A percentile compares a stretch with the other conserved stretches of the same genome.
These are phyloP conservation scores for Podila clonocystis DNA, from an alignment of 192 early-diverging fungal species.

Conservation along the genomic window DNA sequence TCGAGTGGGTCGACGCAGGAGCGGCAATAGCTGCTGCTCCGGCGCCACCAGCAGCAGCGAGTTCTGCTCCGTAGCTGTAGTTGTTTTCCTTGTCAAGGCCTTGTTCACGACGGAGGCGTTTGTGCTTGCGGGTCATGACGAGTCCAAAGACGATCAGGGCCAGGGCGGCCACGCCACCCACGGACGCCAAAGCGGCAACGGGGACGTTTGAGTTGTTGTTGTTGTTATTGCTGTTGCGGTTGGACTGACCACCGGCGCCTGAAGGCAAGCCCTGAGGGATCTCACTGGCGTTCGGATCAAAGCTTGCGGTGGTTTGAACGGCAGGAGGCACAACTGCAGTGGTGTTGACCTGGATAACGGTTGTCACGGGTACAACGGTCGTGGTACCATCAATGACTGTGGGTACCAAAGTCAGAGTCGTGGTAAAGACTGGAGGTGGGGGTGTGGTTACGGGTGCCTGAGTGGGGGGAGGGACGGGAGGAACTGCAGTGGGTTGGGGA, in stretches of 20 bases:
- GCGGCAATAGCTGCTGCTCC: conserved; percentile 5
- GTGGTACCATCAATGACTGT: conserved; percentile 36
- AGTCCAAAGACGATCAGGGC: conserved; percentile 48
- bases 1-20: not conserved
- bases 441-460: not conserved
- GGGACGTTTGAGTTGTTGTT: conserved; percentile 17
- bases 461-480: not conserved
- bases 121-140: conserved; percentile 30
- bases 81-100: conserved; percentile 4
- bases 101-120: conserved; percentile 11
- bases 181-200: conserved; percentile 15
- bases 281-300: conserved; percentile 3
- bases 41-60: not conserved
- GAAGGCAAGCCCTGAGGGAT: not conserved
- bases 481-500: conserved; percentile 5
- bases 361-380: conserved; percentile 16
- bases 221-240: not conserved
- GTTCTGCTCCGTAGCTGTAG: not conserved
- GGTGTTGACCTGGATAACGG: not conserved
- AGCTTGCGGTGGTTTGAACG: too few species aligned
- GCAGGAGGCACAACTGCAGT: not conserved
- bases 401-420: conserved; percentile 7
- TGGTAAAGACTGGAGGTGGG: conserved; percentile 7
- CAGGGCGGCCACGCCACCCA: conserved; percentile 30
- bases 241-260: not conserved